Evolutionary conservation across 805 yeast genomes (phyloP).

Genomic region (Isabelozyma rhagii): DNA sequence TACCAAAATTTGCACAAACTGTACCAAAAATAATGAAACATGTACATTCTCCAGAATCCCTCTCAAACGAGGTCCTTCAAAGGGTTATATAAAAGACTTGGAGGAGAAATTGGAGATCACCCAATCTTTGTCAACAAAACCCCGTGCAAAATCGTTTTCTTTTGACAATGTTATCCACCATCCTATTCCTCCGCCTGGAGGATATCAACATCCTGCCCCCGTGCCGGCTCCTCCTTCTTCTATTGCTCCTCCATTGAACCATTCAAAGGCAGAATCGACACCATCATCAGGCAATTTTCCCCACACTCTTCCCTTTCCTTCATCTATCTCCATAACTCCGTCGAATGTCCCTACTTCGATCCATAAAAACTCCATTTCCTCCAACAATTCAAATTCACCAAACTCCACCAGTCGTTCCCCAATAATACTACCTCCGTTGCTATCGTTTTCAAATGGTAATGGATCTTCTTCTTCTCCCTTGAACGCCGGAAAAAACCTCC

Average conservation of each 20-base stretch:
- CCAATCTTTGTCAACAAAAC: background rate
- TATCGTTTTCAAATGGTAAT: background rate
- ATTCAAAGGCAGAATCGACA: background rate
- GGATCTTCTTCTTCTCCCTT: constrained; percentile 2
- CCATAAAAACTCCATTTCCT: constrained; percentile 1
- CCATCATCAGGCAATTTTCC: background rate
- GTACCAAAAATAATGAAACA: constrained; percentile 54
- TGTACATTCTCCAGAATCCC: constrained; percentile 74
- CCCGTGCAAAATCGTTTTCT: background rate
- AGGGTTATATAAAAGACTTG: constrained; percentile 56
- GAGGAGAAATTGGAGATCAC: constrained; percentile 31
- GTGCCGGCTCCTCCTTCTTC: too few species aligned
- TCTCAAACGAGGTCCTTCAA: constrained; percentile 74
- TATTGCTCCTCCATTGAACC: too few species aligned
- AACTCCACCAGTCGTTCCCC: constrained; percentile 6
- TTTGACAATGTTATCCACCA: background rate
- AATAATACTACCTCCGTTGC: constrained; percentile 29
- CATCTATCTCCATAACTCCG: background rate
- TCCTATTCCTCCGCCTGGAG: background rate
- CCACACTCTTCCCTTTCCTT: background rate
- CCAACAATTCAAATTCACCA: background rate
- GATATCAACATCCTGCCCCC: too few species aligned
- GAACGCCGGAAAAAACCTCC: constrained; percentile 1
- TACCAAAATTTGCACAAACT: constrained; percentile 57
- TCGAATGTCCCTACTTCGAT: background rate